Base-by-base conservation (phyloP, 2,329 filamentous ascomycete genomes). In the Boeremia lycopersici region DNA sequence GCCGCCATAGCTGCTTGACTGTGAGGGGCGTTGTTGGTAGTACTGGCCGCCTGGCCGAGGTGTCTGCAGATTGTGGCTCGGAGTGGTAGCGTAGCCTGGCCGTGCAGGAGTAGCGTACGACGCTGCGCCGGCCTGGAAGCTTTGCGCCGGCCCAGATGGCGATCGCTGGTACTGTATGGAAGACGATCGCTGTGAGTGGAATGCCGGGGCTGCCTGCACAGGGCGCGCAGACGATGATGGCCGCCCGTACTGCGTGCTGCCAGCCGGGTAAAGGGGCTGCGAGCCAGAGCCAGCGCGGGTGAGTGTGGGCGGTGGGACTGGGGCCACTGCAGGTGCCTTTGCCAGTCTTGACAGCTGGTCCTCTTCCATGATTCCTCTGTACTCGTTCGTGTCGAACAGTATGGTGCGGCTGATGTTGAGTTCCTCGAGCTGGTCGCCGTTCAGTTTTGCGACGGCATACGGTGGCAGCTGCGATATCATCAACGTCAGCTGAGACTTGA, bases 401-500 rank as follows among this genome's bases (percentile, higher is more conserved):
- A 96, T 83, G 70, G 86, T 91, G 40, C 86, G 90, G 76, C 88
- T 93, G 69, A 96, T 89, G 59, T 90, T 88, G 42, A 96, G 79
- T 53, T 92, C 89, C 28, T 88, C 88, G n/a, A 96, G 77, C 72
- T 92, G 89, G 70, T 96, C 89, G 9, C 91, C 91, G 65, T 96
- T 88, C 57, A 96, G 79, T 67, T 95, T 93, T 6, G 92, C 88
- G 23, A 96, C 89, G 1, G 89, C 90, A 69, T 91, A 95, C 1
- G 92, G 92, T 1, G 92, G 92, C 10, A 96, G 77, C 34, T 84
- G 86, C 61, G 88, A 83, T 56, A 96, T 84, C 59, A 96, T 85
- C 28, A 92, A 78, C 0, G 85, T 80, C 17, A 96, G 79, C 69
- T 93, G 90, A 4, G 87, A 84, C 70, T 89, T 91, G 47, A 96